Evolutionary conservation across 495 filamentous ascomycete genomes (phyloP).

Genomic region (Hypoxylon crocopeplum): DNA sequence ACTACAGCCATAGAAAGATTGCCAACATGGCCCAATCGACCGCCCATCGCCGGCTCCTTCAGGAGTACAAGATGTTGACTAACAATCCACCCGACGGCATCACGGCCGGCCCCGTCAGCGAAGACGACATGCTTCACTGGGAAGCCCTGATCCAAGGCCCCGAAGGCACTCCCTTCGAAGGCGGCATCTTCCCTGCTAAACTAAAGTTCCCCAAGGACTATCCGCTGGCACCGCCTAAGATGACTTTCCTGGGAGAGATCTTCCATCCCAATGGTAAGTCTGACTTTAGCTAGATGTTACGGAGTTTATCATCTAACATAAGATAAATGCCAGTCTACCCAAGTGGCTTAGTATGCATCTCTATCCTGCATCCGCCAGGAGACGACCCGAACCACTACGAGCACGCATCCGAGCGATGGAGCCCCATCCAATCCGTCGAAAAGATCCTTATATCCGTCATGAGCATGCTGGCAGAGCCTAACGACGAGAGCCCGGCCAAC

Average conservation of each 20-base stretch:
- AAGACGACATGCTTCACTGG: slow-evolving; percentile 97
- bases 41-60: slow-evolving; percentile 92
- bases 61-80: slow-evolving; percentile 83
- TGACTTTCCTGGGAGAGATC: slow-evolving; percentile 90
- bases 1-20: not conserved
- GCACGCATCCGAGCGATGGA: slow-evolving; percentile 93
- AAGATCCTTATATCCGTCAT: slow-evolving; percentile 98
- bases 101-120: slow-evolving; percentile 88
- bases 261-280: slow-evolving; percentile 89
- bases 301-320: too few species aligned
- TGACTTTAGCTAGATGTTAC: too few species aligned
- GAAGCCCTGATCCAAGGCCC: slow-evolving; percentile 96
- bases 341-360: slow-evolving; percentile 92
- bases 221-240: slow-evolving; percentile 88
- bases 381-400: slow-evolving; percentile 99
- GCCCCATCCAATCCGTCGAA: slow-evolving; percentile 94
- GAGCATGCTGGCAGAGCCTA: slow-evolving; percentile 98
- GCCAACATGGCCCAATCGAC: slow-evolving; percentile 65
- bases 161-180: slow-evolving; percentile 93
- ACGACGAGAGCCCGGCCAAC: slow-evolving; percentile 98
- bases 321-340: slow-evolving; percentile 73
- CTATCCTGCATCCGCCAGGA: slow-evolving; percentile 96
- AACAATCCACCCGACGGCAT: slow-evolving; percentile 91
- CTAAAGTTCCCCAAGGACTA: slow-evolving; percentile 97
- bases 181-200: slow-evolving; percentile 91